These are phyloP conservation scores for Calophaca sinica DNA, from an alignment of 306 rosid genomes.

Conservation along the genomic window DNA sequence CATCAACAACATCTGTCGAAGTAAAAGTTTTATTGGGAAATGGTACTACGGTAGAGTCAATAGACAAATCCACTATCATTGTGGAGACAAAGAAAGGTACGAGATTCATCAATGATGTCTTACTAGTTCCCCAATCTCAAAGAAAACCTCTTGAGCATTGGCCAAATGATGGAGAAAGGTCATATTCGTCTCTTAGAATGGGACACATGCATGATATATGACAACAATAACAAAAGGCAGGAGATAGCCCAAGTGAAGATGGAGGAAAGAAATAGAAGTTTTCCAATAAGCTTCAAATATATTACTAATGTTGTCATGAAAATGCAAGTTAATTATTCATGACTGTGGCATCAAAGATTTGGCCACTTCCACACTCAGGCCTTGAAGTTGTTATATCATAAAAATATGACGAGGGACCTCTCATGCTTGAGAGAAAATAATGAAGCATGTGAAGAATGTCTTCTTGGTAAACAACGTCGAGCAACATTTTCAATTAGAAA, in stretches of 20 bases:
- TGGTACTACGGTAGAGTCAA: not conserved
- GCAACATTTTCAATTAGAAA: not conserved
- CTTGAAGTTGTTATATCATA: not conserved
- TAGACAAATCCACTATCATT: not conserved
- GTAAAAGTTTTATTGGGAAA: not conserved
- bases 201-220: too few relatives aligned
- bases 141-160: too few relatives aligned
- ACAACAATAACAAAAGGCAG: too few relatives aligned
- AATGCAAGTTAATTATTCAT: not conserved
- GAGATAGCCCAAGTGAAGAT: too few relatives aligned
- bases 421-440: not conserved
- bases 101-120: not conserved
- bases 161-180: too few relatives aligned
- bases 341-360: not conserved
- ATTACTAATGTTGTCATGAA: not conserved
- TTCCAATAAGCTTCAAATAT: too few relatives aligned
- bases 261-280: too few relatives aligned
- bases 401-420: not conserved
- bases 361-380: not conserved
- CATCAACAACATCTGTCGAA: too few relatives aligned
- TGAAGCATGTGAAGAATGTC: not conserved
- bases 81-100: not conserved
- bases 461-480: not conserved
- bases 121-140: too few relatives aligned
- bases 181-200: too few relatives aligned